phyloP scores from a whole-genome alignment of 331 rosid genomes.

The Acacia pycnantha region DNA sequence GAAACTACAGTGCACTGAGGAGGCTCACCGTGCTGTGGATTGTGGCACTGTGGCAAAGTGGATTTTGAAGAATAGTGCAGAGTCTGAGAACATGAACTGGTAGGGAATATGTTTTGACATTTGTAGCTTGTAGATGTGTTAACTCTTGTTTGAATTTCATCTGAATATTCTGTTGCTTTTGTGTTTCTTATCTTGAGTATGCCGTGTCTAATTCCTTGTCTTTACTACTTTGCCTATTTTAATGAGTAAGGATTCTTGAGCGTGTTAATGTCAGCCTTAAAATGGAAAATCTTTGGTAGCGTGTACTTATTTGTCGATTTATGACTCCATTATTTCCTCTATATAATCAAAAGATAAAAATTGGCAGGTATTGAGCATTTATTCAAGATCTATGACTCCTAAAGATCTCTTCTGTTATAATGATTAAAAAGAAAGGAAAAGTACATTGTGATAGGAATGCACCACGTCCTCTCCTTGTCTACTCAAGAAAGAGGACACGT shows the following conservation, averaged over 20 bases:
- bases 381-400: too few species aligned
- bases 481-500: too few species aligned
- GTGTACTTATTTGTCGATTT: too few species aligned
- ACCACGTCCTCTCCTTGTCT: too few species aligned
- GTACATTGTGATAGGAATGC: too few species aligned
- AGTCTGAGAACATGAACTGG: constrained; percentile 91
- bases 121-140: not conserved
- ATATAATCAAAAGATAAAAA: too few species aligned
- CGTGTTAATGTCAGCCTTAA: not conserved
- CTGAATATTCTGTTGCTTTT: not conserved
- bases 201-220: not conserved
- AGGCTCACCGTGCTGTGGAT: constrained; percentile 83
- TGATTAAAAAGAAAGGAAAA: too few species aligned
- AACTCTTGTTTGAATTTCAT: constrained; percentile 7
- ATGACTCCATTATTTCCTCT: too few species aligned
- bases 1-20: constrained; percentile 65
- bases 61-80: constrained; percentile 78
- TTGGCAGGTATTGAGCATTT: too few species aligned
- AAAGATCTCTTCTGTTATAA: too few species aligned
- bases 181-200: not conserved
- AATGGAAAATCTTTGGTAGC: too few species aligned
- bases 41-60: constrained; percentile 70
- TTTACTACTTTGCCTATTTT: not conserved
- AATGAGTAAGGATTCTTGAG: not conserved
- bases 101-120: constrained; percentile 29